These are phyloP conservation scores for Vigna unguiculata DNA, from an alignment of 306 rosid species.

Conservation along the genomic window DNA sequence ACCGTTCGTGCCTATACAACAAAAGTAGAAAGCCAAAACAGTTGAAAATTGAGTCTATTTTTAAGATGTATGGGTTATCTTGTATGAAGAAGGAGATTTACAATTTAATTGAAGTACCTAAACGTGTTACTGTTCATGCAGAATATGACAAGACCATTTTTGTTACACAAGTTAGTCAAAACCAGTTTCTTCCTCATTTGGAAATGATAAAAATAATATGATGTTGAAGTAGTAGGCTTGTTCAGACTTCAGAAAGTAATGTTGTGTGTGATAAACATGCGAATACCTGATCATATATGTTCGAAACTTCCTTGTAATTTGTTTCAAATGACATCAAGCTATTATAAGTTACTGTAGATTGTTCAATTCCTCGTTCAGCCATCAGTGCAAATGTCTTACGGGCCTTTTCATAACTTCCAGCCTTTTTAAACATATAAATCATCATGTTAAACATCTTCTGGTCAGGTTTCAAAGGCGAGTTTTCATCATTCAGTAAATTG, in stretches of 20 bases:
- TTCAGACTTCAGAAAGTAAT: constrained; percentile 3
- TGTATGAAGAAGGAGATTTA: constrained; percentile 21
- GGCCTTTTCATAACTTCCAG: constrained; percentile 87
- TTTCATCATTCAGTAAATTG: constrained; percentile 72
- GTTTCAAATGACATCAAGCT: constrained; percentile 94
- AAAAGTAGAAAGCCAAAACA: constrained; percentile 29
- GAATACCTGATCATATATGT: constrained; percentile 83
- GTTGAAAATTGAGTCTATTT: background rate
- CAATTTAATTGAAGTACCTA: background rate
- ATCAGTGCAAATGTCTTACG: constrained; percentile 78
- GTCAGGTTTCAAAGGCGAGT: constrained; percentile 78
- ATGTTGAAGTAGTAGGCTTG: background rate
- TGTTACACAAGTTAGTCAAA: constrained; percentile 12
- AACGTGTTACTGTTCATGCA: constrained; percentile 3
- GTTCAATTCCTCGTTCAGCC: constrained; percentile 78
- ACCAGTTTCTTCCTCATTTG: constrained; percentile 15
- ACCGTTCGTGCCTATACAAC: background rate
- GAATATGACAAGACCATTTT: background rate
- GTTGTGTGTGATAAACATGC: constrained; percentile 3
- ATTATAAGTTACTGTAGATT: constrained; percentile 81
- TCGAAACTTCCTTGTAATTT: constrained; percentile 91
- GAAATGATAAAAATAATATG: constrained; percentile 29
- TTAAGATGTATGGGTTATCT: constrained; percentile 10
- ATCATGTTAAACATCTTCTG: constrained; percentile 96
- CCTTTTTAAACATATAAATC: constrained; percentile 93